Evolutionary conservation across 2,329 filamentous ascomycete species (phyloP).

Genomic region (Beauveria brongniartii): DNA sequence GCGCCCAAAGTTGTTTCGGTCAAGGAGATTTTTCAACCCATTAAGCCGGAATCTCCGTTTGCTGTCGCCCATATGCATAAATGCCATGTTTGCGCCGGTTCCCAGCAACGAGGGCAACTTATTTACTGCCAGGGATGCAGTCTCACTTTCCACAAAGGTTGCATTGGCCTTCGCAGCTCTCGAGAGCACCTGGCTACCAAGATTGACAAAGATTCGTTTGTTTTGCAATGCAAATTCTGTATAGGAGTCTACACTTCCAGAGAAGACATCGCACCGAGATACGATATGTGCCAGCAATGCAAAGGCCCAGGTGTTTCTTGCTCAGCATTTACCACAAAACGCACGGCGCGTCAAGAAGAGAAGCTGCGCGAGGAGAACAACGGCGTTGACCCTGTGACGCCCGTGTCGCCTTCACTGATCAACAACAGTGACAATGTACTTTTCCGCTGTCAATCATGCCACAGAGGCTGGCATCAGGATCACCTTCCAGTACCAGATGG

Average conservation of each 20-base stretch:
- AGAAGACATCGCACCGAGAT: constrained; percentile 59
- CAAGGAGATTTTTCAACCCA: constrained; percentile 63
- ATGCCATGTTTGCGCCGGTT: constrained; percentile 61
- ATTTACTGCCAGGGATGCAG: constrained; percentile 90
- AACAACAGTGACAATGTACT: constrained; percentile 72
- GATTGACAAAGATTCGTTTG: constrained; percentile 64
- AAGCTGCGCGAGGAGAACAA: constrained; percentile 70
- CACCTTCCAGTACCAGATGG: constrained; percentile 55
- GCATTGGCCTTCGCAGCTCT: constrained; percentile 62
- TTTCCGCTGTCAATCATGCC: constrained; percentile 74
- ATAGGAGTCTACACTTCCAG: constrained; percentile 61
- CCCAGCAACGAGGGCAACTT: constrained; percentile 51
- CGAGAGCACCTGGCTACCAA: constrained; percentile 92
- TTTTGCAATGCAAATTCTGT: constrained; percentile 85
- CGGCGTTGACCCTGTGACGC: constrained; percentile 67
- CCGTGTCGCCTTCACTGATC: constrained; percentile 53
- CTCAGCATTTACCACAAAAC: constrained; percentile 61
- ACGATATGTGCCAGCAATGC: constrained; percentile 67
- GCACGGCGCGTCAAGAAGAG: constrained; percentile 74
- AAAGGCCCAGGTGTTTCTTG: constrained; percentile 59
- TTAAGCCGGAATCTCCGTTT: constrained; percentile 59
- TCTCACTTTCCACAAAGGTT: constrained; percentile 71
- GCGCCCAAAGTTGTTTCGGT: constrained; percentile 53
- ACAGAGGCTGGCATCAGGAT: constrained; percentile 72
- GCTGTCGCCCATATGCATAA: constrained; percentile 56